These are phyloP conservation scores for Neonectria ditissima DNA, from an alignment of 2,329 filamentous ascomycete species.

Conservation along the genomic window DNA sequence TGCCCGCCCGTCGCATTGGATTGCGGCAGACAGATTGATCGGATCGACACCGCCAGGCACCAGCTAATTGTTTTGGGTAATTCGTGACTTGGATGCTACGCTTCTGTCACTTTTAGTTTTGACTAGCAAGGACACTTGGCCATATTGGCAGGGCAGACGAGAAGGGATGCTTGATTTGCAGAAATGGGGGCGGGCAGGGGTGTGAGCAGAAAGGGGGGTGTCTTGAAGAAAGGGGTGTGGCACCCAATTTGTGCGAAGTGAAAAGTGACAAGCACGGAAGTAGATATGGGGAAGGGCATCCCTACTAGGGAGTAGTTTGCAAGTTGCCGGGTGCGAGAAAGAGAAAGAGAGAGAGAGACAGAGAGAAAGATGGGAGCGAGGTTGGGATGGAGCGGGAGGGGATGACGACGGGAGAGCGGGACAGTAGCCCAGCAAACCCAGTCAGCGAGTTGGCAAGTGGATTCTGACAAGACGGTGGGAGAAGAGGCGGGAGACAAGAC, in stretches of 20 bases:
- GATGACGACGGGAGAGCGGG: not conserved
- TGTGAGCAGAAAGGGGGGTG: not conserved
- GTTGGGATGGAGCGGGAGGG: not conserved
- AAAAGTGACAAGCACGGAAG: not conserved
- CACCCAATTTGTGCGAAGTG: constrained; percentile 4
- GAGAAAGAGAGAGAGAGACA: not conserved
- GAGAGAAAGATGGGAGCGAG: not conserved
- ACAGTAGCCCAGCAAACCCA: not conserved
- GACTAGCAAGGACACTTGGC: constrained; percentile 22
- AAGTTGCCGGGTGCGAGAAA: not conserved
- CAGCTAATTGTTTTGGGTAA: constrained; percentile 24
- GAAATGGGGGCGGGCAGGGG: not conserved
- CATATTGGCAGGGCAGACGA: constrained; percentile 7
- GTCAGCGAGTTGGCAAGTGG: not conserved
- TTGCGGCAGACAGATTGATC: constrained; percentile 32
- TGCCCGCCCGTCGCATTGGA: constrained; percentile 13
- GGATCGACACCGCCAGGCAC: constrained; percentile 29
- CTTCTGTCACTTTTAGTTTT: constrained; percentile 16
- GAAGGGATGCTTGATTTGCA: constrained; percentile 10
- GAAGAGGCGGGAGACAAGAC: not conserved
- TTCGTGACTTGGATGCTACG: constrained; percentile 25
- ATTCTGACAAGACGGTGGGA: no score
- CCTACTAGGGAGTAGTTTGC: not conserved
- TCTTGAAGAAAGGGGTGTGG: constrained; percentile 5
- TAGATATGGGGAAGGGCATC: not conserved